These are phyloP conservation scores for Silene latifolia DNA, from an alignment of 148 eudicot species.

Conservation along the genomic window DNA sequence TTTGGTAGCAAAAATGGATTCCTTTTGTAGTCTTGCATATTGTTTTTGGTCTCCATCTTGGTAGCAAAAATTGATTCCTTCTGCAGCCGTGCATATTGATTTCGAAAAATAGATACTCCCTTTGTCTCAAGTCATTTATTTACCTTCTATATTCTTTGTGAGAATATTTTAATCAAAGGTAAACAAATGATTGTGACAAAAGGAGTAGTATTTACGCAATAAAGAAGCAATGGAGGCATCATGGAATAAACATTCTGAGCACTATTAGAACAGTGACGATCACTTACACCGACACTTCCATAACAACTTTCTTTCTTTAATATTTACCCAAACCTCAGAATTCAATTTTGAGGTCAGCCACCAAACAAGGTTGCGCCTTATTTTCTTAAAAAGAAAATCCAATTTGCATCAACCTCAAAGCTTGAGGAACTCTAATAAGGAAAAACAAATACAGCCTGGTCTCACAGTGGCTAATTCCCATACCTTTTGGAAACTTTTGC, in stretches of 20 bases:
- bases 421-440: neutral
- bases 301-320: too few relatives aligned
- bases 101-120: too few relatives aligned
- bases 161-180: too few relatives aligned
- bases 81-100: neutral
- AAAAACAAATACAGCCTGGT: neutral
- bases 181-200: too few relatives aligned
- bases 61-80: neutral
- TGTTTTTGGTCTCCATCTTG: neutral
- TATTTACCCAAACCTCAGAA: neutral
- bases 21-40: neutral
- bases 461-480: neutral
- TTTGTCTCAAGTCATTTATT: too few relatives aligned
- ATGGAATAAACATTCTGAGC: too few relatives aligned
- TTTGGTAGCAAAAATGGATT: neutral
- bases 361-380: neutral
- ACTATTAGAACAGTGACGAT: too few relatives aligned
- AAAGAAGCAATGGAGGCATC: too few relatives aligned
- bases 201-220: too few relatives aligned
- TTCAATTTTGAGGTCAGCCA: neutral
- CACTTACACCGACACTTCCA: too few relatives aligned
- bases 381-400: neutral
- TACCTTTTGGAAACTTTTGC: conserved; percentile 54
- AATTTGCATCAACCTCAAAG: neutral
- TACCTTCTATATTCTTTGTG: too few relatives aligned